These are phyloP conservation scores for Geotrichum phurueaensis DNA, from an alignment of 1,139 yeast genomes.

Conservation along the genomic window DNA sequence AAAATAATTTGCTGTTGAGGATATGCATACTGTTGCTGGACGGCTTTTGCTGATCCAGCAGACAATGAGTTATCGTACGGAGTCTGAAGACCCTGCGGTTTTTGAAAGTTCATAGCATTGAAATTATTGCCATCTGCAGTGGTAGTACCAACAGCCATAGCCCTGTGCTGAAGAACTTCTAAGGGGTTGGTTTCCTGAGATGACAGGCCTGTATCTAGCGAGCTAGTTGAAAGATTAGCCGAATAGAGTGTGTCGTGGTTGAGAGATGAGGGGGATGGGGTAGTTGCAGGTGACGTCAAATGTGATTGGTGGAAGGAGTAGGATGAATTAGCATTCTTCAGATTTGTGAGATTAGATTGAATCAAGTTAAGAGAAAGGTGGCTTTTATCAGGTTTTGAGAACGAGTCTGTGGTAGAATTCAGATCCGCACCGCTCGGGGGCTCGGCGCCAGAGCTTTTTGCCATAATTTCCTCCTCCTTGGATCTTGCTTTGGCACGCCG, in stretches of 20 bases:
- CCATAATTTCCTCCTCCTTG: conserved; percentile 23
- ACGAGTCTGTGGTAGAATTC: not conserved
- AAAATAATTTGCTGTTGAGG: not conserved
- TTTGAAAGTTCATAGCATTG: not conserved
- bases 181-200: conserved; percentile 1
- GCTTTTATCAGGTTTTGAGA: conserved; percentile 1
- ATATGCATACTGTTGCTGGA: conserved; percentile 4
- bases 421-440: not conserved
- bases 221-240: conserved; percentile 4
- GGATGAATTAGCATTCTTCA: not conserved
- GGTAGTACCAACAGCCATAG: conserved; percentile 5
- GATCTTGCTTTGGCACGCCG: conserved; percentile 30
- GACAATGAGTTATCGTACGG: conserved; percentile 12
- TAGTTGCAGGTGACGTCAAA: conserved; percentile 11
- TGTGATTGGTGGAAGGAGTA: conserved; percentile 8
- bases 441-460: conserved; percentile 12
- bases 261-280: conserved; percentile 13
- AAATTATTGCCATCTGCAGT: conserved; percentile 2
- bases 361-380: conserved; percentile 6
- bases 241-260: conserved; percentile 8
- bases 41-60: conserved; percentile 10
- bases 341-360: conserved; percentile 6
- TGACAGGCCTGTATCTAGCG: conserved; percentile 1
- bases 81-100: conserved; percentile 8
- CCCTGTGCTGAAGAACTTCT: conserved; percentile 1